These are phyloP conservation scores for Myriosclerotinia duriaeana DNA, from an alignment of 2,329 filamentous ascomycete species.

Conservation along the genomic window DNA sequence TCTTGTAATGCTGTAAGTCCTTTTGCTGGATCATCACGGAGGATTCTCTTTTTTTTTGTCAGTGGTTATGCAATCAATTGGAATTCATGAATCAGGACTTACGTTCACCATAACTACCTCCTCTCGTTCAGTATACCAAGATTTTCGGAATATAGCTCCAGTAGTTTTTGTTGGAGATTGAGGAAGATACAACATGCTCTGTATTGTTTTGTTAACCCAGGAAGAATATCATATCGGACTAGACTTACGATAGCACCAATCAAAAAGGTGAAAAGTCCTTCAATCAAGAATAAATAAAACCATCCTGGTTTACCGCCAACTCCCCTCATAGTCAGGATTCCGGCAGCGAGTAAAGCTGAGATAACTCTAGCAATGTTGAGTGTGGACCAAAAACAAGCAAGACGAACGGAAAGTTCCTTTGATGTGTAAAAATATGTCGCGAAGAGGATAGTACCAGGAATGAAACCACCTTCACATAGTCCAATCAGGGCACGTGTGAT, in stretches of 20 bases:
- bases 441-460: slow-evolving; percentile 60
- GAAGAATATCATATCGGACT: not conserved
- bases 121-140: slow-evolving; percentile 60
- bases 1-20: slow-evolving; percentile 51
- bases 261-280: slow-evolving; percentile 30
- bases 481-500: slow-evolving; percentile 35
- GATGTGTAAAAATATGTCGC: slow-evolving; percentile 71
- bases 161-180: slow-evolving; percentile 12
- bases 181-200: slow-evolving; percentile 15
- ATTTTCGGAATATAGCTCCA: not conserved
- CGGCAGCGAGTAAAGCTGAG: slow-evolving; percentile 56
- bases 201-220: not conserved
- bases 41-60: slow-evolving; percentile 46
- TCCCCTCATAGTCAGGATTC: slow-evolving; percentile 56
- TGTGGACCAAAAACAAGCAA: slow-evolving; percentile 67
- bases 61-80: not conserved
- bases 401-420: slow-evolving; percentile 60
- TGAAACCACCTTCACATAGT: slow-evolving; percentile 50
- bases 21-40: slow-evolving; percentile 54
- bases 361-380: slow-evolving; percentile 53
- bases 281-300: slow-evolving; percentile 55
- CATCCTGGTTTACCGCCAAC: slow-evolving; percentile 54
- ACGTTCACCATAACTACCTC: slow-evolving; percentile 61
- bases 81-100: not conserved
- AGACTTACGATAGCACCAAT: slow-evolving; percentile 25